Evolutionary conservation across 106 monocot species (phyloP).

Genomic region (Vanilla planifolia): DNA sequence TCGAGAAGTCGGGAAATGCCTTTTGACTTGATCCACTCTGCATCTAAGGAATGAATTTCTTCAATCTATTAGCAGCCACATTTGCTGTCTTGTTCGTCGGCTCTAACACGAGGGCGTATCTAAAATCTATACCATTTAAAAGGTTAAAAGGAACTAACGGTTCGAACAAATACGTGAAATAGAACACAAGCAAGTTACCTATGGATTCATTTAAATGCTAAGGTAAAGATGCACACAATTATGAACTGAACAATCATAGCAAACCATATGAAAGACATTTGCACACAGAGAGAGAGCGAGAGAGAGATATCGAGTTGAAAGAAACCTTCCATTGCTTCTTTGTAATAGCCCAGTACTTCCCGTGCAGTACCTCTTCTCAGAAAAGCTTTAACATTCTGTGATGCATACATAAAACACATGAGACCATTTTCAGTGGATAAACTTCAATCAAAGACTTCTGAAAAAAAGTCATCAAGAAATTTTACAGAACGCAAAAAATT

Average conservation of each 20-base stretch:
- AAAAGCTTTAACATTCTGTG: slow-evolving; percentile 92
- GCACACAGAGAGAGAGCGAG: slow-evolving; percentile 5
- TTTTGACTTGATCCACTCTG: not conserved
- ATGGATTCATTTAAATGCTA: not conserved
- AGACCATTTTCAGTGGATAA: not conserved
- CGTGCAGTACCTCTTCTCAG: slow-evolving; percentile 88
- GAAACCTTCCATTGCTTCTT: slow-evolving; percentile 95
- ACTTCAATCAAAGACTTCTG: not conserved
- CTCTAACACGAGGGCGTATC: slow-evolving; percentile 83
- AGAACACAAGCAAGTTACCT: not conserved
- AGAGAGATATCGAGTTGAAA: slow-evolving; percentile 20
- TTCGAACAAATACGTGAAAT: too few species aligned
- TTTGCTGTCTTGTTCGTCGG: slow-evolving; percentile 92
- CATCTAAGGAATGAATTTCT: slow-evolving; percentile 54
- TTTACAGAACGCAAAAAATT: not conserved
- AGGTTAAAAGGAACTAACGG: not conserved
- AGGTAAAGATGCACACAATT: not conserved
- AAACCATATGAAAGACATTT: too few species aligned
- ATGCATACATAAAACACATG: not conserved
- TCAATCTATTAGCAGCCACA: slow-evolving; percentile 62
- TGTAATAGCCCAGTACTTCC: slow-evolving; percentile 85
- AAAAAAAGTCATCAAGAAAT: not conserved
- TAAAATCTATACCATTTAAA: slow-evolving; percentile 58
- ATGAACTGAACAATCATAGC: too few species aligned
- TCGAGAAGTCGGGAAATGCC: not conserved